Evolutionary conservation across 176 grass and related monocot genomes (phyloP).

Genomic region (Tuctoria greenei): DNA sequence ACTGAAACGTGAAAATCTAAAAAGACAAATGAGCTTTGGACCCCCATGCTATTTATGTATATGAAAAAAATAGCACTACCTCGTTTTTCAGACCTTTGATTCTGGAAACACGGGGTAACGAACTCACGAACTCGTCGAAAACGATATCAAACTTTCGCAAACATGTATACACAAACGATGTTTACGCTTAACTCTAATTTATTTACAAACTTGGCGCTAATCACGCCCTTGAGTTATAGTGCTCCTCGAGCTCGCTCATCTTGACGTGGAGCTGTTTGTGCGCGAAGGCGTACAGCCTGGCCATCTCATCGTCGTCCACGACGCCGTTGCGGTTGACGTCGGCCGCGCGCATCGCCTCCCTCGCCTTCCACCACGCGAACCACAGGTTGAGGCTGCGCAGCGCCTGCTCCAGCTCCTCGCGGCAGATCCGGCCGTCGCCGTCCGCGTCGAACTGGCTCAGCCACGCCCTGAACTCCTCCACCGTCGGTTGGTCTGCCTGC

Average conservation of each 20-base stretch:
- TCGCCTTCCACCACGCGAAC: slow-evolving; percentile 80
- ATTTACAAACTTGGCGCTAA: neutral
- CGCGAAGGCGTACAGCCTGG: slow-evolving; percentile 57
- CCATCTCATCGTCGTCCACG: slow-evolving; percentile 56
- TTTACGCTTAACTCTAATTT: neutral
- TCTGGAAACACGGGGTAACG: neutral
- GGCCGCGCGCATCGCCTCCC: slow-evolving; percentile 48
- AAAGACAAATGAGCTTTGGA: no score
- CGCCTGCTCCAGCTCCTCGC: slow-evolving; percentile 61
- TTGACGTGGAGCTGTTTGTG: slow-evolving; percentile 63
- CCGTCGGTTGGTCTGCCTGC: slow-evolving; percentile 26
- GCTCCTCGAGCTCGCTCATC: slow-evolving; percentile 47
- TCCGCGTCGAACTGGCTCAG: slow-evolving; percentile 73
- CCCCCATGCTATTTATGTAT: no score
- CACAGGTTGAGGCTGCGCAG: slow-evolving; percentile 65
- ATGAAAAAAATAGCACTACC: no score
- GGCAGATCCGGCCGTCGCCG: slow-evolving; percentile 58
- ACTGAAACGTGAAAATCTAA: no score
- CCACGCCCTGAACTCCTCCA: slow-evolving; percentile 71
- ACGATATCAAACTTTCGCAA: neutral
- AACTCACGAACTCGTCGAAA: neutral
- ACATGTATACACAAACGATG: neutral
- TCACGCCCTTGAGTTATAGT: neutral
- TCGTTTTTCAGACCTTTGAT: no score
- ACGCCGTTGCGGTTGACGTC: slow-evolving; percentile 58